Evolutionary conservation across 192 early-diverging fungal species (phyloP).

Genomic region (Backusella luteola): DNA sequence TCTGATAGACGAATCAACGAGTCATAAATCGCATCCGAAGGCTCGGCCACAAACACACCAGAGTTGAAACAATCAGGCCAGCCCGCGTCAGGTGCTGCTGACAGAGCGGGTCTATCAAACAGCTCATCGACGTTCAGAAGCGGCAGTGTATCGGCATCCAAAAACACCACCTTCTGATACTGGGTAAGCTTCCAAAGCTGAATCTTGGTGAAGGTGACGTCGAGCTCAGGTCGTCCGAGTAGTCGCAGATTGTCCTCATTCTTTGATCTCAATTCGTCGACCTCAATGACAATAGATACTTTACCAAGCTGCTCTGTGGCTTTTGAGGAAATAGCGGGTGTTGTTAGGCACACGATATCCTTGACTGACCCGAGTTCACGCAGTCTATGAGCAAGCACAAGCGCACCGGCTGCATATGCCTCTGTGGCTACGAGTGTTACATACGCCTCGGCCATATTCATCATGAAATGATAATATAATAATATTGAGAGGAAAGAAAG

Average conservation of each 20-base stretch:
- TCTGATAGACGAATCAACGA: constrained; percentile 50
- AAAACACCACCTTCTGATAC: constrained; percentile 69
- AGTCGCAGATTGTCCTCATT: constrained; percentile 60
- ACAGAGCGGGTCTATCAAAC: constrained; percentile 70
- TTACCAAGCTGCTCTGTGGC: constrained; percentile 51
- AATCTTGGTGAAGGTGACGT: constrained; percentile 88
- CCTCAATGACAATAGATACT: constrained; percentile 75
- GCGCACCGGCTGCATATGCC: constrained; percentile 80
- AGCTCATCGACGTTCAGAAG: constrained; percentile 78
- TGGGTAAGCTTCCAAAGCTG: constrained; percentile 78
- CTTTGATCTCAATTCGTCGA: constrained; percentile 61
- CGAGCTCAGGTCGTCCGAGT: constrained; percentile 90
- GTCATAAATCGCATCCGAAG: constrained; percentile 50
- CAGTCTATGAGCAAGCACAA: constrained; percentile 77
- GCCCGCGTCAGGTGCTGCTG: constrained; percentile 88
- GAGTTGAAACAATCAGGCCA: constrained; percentile 99
- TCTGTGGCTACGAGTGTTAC: constrained; percentile 88
- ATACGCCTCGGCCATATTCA: constrained; percentile 55
- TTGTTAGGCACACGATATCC: constrained; percentile 68
- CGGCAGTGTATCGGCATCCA: constrained; percentile 94
- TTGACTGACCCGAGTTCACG: constrained; percentile 60
- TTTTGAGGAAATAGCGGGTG: constrained; percentile 52
- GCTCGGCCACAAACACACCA: constrained; percentile 81
- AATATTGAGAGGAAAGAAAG: background rate
- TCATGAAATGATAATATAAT: background rate